phyloP scores from a whole-genome alignment of 768 basidiomycete genomes.

The Russula sp. region DNA sequence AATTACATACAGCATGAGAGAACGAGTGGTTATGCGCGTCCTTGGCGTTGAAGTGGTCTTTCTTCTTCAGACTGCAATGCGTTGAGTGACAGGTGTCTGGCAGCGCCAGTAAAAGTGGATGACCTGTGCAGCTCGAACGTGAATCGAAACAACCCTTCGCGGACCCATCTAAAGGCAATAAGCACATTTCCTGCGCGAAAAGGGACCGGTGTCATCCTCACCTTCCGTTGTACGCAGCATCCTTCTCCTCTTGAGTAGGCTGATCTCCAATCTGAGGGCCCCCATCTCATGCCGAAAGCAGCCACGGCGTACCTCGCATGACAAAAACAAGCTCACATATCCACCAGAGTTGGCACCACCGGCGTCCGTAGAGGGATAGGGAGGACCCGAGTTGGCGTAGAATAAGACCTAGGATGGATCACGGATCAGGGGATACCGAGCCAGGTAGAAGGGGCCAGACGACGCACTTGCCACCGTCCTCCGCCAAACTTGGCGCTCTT shows the following conservation, averaged over 20 bases:
- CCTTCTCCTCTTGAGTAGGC: constrained; percentile 76
- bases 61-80: constrained; percentile 39
- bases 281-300: background rate
- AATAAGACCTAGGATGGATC: constrained; percentile 56
- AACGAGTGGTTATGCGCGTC: constrained; percentile 82
- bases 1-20: constrained; percentile 50
- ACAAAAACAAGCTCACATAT: constrained; percentile 72
- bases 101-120: constrained; percentile 13
- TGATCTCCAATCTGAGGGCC: constrained; percentile 28
- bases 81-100: background rate
- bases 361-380: constrained; percentile 26
- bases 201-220: constrained; percentile 23
- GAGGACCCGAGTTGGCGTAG: constrained; percentile 72
- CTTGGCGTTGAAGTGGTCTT: constrained; percentile 53
- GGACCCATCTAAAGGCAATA: constrained; percentile 56
- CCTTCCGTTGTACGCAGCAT: constrained; percentile 58
- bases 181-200: background rate
- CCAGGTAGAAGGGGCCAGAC: constrained; percentile 14
- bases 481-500: constrained; percentile 72
- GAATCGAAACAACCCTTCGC: constrained; percentile 82
- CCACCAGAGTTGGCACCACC: constrained; percentile 43
- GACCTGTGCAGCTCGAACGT: constrained; percentile 76
- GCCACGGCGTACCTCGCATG: constrained; percentile 58
- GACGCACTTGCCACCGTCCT: constrained; percentile 65
- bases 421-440: background rate